Base-by-base conservation (phyloP, 345 rosid genomes). In the Cardamine chenopodiifolia region DNA sequence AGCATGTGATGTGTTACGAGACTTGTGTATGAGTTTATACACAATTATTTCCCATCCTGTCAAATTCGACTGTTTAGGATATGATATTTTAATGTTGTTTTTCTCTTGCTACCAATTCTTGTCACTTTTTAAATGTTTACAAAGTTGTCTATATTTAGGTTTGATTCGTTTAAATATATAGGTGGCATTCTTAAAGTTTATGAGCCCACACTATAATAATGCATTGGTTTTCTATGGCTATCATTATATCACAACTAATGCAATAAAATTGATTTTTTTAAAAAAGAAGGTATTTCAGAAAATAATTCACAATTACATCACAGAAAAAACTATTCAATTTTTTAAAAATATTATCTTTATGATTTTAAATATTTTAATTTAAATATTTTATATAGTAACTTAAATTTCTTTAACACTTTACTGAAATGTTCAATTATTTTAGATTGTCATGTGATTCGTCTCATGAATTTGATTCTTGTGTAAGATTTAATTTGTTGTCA, bases 1-100 rank as follows among this genome's bases (percentile, higher is more conserved):
- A 9, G 49, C 79, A 75, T 68, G 79, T 75, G 79, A 62, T 68
- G 69, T 75, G 79, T 75, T 75, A 67, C 4, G 35, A 55, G 58
- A 44, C 65, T 37, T 53, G 62, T 11, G 64, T 32, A 50, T 28
- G 17, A 20, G 55, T 73, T 6, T 20, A 17, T 28, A 59, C 61
- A 75, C 55, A 39, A 68, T 68, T 75, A 75, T 68, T 68, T 53
- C 47, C 39, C 74, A 75, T 60, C 73, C 63, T 68, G 70, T 60
- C 74, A 75, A 50, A 68, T 53, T 75, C 42, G 7, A 75, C 70
- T 61, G 74, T 75, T 50, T 61, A 68, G 14, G 48, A 67, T 66
- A 37, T 37, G 14, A 6, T 66, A 25, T 47, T 35, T 35, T 37
- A 49, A 25, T 66, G 12, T 34, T 64, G 12, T 28, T 42, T 22